These are phyloP conservation scores for Pseudohyphozyma bogoriensis DNA, from an alignment of 768 basidiomycete genomes.

Conservation along the genomic window DNA sequence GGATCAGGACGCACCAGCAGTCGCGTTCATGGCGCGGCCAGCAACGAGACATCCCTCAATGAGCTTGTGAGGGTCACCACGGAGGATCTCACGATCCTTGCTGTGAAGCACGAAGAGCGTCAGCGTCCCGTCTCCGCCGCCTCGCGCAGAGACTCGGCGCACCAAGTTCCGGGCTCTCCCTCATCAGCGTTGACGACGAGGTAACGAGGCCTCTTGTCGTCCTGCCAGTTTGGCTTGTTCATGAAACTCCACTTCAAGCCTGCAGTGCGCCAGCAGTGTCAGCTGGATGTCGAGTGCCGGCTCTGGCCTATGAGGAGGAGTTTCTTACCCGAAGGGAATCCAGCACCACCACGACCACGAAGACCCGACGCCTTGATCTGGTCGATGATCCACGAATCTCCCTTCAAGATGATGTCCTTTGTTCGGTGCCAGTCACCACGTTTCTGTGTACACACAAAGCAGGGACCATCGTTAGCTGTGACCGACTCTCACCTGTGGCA, in stretches of 20 bases:
- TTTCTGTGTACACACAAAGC: slow-evolving; percentile 51
- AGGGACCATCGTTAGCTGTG: neutral
- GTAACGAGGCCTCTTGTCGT: slow-evolving; percentile 79
- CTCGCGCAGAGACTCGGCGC: neutral
- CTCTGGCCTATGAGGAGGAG: slow-evolving; percentile 69
- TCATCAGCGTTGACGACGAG: slow-evolving; percentile 97
- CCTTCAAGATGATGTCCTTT: slow-evolving; percentile 89
- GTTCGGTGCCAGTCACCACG: slow-evolving; percentile 98
- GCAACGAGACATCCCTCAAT: slow-evolving; percentile 96
- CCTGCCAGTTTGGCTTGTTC: slow-evolving; percentile 99
- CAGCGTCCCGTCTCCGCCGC: neutral
- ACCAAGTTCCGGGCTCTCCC: slow-evolving; percentile 92
- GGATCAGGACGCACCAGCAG: slow-evolving; percentile 45
- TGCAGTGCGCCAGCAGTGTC: neutral
- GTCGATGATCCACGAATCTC: slow-evolving; percentile 94
- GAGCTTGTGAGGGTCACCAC: slow-evolving; percentile 96
- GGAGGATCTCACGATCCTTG: slow-evolving; percentile 96
- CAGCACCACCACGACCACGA: slow-evolving; percentile 89
- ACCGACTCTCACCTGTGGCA: neutral
- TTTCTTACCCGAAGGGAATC: slow-evolving; percentile 95
- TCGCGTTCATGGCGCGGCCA: slow-evolving; percentile 94
- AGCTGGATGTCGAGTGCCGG: slow-evolving; percentile 23
- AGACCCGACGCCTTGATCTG: slow-evolving; percentile 92
- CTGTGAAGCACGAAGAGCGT: neutral
- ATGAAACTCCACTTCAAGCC: slow-evolving; percentile 56